These are phyloP conservation scores for Botrytis tulipae DNA, from an alignment of 2,329 filamentous ascomycete genomes.

Conservation along the genomic window DNA sequence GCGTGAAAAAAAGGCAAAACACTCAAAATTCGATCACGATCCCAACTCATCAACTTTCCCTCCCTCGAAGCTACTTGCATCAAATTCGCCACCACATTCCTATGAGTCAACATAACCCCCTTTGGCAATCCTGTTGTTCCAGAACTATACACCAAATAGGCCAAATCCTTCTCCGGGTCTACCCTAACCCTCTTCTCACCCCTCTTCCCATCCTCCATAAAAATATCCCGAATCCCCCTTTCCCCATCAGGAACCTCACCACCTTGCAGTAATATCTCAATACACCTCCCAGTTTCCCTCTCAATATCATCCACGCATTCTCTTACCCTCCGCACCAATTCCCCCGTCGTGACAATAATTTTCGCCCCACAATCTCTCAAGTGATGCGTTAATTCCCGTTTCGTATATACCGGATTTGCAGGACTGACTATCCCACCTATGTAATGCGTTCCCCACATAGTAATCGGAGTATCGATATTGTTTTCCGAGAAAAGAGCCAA, in stretches of 20 bases:
- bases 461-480: slow-evolving; percentile 53
- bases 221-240: not conserved
- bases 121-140: slow-evolving; percentile 83
- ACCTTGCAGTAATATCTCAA: not conserved
- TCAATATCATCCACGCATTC: not conserved
- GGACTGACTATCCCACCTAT: slow-evolving; percentile 53
- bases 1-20: slow-evolving; percentile 13
- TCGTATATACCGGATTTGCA: slow-evolving; percentile 52
- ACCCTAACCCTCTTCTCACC: not conserved
- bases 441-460: slow-evolving; percentile 53
- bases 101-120: slow-evolving; percentile 61
- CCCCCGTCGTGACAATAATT: slow-evolving; percentile 49
- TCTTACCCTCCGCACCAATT: slow-evolving; percentile 39
- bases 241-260: not conserved
- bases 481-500: slow-evolving; percentile 55
- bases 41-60: slow-evolving; percentile 50
- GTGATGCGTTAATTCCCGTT: slow-evolving; percentile 41
- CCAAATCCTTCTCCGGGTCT: slow-evolving; percentile 23
- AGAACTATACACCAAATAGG: slow-evolving; percentile 73
- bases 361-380: slow-evolving; percentile 2
- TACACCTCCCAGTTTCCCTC: not conserved
- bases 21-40: not conserved
- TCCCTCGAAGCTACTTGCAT: slow-evolving; percentile 17
- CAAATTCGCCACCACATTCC: slow-evolving; percentile 29
- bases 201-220: not conserved